Percentiles rank a stretch among this genome's conserved stretches.
Conservation (phyloP, 2,329 filamentous ascomycete species). For the Tympanopsis confertula region DNA sequence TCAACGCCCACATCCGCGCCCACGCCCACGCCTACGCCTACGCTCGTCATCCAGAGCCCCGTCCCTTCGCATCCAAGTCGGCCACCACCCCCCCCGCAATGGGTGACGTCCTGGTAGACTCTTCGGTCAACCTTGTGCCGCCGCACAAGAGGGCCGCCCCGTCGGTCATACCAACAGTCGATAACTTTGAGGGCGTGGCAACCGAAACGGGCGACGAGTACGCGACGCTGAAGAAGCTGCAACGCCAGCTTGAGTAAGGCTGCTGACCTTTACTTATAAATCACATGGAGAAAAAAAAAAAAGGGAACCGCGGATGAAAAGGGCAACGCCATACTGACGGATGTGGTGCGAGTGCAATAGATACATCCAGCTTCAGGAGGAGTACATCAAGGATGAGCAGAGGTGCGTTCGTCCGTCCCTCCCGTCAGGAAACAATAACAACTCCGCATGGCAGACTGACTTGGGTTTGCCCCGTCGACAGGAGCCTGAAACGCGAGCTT, state of each 20-base stretch:
- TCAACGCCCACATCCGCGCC: no score
- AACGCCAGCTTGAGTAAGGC: slow-evolving; percentile 82
- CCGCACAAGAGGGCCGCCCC: slow-evolving; percentile 72
- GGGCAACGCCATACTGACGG: neutral
- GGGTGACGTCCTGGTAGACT: slow-evolving; percentile 82
- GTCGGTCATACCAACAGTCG: slow-evolving; percentile 77
- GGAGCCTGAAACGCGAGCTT: slow-evolving; percentile 91
- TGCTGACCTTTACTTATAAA: neutral
- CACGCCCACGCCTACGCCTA: no score
- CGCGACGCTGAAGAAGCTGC: slow-evolving; percentile 87
- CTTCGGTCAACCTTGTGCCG: slow-evolving; percentile 59
- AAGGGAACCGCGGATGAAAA: slow-evolving; percentile 1
- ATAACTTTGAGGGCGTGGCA: slow-evolving; percentile 73
- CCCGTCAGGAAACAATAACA: slow-evolving; percentile 6
- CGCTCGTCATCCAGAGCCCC: no score
- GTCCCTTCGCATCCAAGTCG: no score
- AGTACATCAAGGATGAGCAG: slow-evolving; percentile 99
- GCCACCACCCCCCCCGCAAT: no score
- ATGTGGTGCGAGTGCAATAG: slow-evolving; percentile 28
- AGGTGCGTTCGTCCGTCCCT: slow-evolving; percentile 35
- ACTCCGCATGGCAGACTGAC: no score
- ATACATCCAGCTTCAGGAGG: slow-evolving; percentile 94
- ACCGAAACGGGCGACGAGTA: slow-evolving; percentile 85
- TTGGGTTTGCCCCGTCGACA: no score
- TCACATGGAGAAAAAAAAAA: neutral